A percentile compares a stretch with the other conserved stretches of the same genome.
These are phyloP conservation scores for Colletotrichum tropicale DNA, from an alignment of 2,329 filamentous ascomycete species.

Conservation along the genomic window DNA sequence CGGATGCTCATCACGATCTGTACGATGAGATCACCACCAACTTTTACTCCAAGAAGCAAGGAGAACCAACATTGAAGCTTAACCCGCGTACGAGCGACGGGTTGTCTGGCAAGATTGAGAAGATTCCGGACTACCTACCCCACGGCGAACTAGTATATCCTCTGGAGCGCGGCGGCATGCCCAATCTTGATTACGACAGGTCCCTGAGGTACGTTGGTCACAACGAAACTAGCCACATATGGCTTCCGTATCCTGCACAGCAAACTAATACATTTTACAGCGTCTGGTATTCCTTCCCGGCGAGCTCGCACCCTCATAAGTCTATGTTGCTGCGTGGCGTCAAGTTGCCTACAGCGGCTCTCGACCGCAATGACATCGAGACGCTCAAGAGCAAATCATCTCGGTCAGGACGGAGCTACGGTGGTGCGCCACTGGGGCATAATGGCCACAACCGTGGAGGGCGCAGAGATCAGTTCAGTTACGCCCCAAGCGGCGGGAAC, in stretches of 20 bases:
- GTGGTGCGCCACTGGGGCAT: constrained; percentile 64
- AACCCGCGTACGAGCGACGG: constrained; percentile 78
- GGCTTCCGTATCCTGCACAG: neutral
- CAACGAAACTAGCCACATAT: neutral
- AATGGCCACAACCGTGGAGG: constrained; percentile 49
- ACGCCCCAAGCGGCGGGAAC: constrained; percentile 38
- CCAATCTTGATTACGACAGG: constrained; percentile 81
- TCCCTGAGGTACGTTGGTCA: constrained; percentile 74
- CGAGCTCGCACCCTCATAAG: constrained; percentile 77
- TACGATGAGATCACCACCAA: constrained; percentile 84
- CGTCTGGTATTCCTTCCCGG: constrained; percentile 85
- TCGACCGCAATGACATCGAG: constrained; percentile 79
- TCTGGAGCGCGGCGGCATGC: constrained; percentile 72
- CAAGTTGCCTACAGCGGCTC: constrained; percentile 71
- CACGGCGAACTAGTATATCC: constrained; percentile 83
- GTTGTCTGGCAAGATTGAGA: constrained; percentile 79
- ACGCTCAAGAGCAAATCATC: constrained; percentile 69
- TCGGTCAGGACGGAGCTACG: constrained; percentile 70
- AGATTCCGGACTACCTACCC: constrained; percentile 83
- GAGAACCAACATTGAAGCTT: constrained; percentile 68
- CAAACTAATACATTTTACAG: constrained; percentile 49
- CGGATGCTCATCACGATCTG: constrained; percentile 76
- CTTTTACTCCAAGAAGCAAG: constrained; percentile 92
- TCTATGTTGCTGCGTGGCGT: constrained; percentile 92
- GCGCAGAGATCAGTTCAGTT: constrained; percentile 56